Evolutionary conservation across 495 filamentous ascomycete genomes (phyloP).

Genomic region (Aspergillus olivimuriae): DNA sequence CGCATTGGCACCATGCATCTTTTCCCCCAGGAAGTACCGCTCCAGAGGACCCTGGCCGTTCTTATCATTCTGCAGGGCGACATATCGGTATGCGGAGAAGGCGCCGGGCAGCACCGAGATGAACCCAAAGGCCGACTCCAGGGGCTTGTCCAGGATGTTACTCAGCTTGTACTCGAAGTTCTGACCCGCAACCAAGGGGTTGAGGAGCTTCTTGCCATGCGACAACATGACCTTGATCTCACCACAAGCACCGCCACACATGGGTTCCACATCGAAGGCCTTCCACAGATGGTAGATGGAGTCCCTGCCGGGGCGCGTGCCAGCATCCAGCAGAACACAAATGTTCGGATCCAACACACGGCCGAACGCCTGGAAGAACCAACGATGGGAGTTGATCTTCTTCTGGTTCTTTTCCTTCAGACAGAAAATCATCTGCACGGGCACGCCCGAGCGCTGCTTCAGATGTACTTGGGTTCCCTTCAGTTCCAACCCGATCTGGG

Average conservation of each 20-base stretch:
- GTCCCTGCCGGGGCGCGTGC: conserved; percentile 85
- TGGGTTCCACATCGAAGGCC: conserved; percentile 94
- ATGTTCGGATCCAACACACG: conserved; percentile 90
- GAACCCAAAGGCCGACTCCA: conserved; percentile 97
- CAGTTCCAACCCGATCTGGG: conserved; percentile 79
- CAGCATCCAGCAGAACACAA: conserved; percentile 92
- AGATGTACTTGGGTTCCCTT: conserved; percentile 84
- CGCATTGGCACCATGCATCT: conserved; percentile 91
- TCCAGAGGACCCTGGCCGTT: conserved; percentile 86
- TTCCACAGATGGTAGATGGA: conserved; percentile 99
- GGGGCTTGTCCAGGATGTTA: conserved; percentile 97
- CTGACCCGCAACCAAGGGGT: conserved; percentile 91
- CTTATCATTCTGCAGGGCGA: conserved; percentile 95
- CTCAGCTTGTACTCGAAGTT: conserved; percentile 99
- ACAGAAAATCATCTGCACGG: conserved; percentile 97
- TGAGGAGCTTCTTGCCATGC: conserved; percentile 84
- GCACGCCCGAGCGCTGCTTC: conserved; percentile 64
- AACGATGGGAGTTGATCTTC: conserved; percentile 99
- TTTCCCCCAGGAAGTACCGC: conserved; percentile 97
- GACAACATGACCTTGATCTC: conserved; percentile 99
- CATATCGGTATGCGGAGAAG: conserved; percentile 93
- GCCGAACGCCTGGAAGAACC: conserved; percentile 99
- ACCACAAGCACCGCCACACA: conserved; percentile 94
- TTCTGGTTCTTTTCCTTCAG: conserved; percentile 99
- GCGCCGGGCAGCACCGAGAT: conserved; percentile 95